Evolutionary conservation across 306 rosid genomes (phyloP).

Genomic region (Quercus rubra): DNA sequence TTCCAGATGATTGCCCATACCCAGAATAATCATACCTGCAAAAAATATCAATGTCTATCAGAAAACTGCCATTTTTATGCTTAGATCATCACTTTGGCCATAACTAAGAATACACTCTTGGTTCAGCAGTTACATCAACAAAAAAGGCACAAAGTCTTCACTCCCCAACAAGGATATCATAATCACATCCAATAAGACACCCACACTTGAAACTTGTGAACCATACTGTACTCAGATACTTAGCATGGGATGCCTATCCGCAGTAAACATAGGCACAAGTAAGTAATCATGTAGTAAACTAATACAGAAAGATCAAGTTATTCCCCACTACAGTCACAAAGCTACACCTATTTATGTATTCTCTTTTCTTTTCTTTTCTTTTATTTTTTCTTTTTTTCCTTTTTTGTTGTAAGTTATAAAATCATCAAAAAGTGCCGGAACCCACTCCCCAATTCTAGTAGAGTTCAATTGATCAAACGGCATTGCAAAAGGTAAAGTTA

Average conservation of each 20-base stretch:
- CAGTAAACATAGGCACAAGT: not conserved
- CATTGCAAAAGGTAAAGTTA: not conserved
- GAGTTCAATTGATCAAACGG: conserved; percentile 6
- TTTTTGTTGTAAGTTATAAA: not conserved
- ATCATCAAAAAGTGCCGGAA: not conserved
- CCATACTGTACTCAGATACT: not conserved
- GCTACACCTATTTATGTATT: not conserved
- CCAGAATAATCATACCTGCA: conserved; percentile 97
- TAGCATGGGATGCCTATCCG: not conserved
- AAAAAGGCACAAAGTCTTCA: not conserved
- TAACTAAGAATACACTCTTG: conserved; percentile 1
- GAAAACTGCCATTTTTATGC: conserved; percentile 4
- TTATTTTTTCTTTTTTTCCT: not conserved
- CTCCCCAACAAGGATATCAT: not conserved
- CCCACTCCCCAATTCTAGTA: conserved; percentile 1
- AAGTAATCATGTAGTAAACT: not conserved
- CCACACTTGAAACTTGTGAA: not conserved
- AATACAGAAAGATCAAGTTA: not conserved
- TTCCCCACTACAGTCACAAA: conserved; percentile 1
- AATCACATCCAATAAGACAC: not conserved
- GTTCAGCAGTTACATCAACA: not conserved
- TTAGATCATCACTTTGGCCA: not conserved
- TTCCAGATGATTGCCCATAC: conserved; percentile 91
- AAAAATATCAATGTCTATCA: conserved; percentile 13
- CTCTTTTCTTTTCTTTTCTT: not conserved